Evolutionary conservation across 2,329 filamentous ascomycete species (phyloP), one percentile per base, ranked within the genome.

Genomic region (Pochonia chlamydosporia): DNA sequence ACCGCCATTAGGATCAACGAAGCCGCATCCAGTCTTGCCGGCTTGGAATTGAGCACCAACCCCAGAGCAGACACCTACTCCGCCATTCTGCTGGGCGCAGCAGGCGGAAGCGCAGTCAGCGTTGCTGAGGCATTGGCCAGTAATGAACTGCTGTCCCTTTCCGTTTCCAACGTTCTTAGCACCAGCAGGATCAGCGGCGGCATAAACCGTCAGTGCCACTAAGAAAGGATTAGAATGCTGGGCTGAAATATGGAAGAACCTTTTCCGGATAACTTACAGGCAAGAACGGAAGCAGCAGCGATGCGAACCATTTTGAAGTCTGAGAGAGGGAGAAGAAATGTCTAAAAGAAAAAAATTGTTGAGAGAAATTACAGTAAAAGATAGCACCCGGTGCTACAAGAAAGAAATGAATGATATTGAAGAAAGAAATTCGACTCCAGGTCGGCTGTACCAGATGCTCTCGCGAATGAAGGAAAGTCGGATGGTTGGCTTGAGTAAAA

Each of bases 21-120:
- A 66, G 10, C 59, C 60, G 33, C 64, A 66, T 10, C 64, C 63
- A 18, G 56, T 56, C 56, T 65, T 65, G 47, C 62, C 63, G 14
- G 20, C 21, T 14, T 21, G 11, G 3, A 18, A 18, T 7, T n/a
- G 6, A 18, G 11, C 35, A 11, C 6, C 35, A 23, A 13, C 9
- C 9, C 51, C 61, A 9, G 62, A 62, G 59, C 63, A 60, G 36
- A 63, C 56, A 28, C 57, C 61, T 18, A 50, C 52, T 10, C 49
- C 51, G 5, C 43, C 47, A 14, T 36, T 42, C 16, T 28, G 10
- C 3, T 31, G 5, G 8, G 61, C 61, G 31, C 63, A 65, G 55
- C 63, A 65, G n/a, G 46, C 51, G 16, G 61, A 62, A 2, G 55
- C 56, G 44, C 63, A 65, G 47, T 62, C 59, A 14, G 54, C 54